Evolutionary conservation across 2,329 filamentous ascomycete species (phyloP).

Genomic region (Hypoxylon rubiginosum): DNA sequence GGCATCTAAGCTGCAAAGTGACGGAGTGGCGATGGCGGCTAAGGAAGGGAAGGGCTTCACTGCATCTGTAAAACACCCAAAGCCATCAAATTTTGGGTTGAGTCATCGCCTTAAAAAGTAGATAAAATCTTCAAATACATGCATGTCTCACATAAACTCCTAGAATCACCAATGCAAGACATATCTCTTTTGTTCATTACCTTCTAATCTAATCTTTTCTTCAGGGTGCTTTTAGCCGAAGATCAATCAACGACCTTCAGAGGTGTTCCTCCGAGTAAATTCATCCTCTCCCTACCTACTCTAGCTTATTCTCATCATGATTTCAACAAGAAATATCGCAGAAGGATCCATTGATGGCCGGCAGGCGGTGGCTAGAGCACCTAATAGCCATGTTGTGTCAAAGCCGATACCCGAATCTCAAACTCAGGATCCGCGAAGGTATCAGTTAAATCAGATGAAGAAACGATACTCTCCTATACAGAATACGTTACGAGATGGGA

Average conservation of each 20-base stretch:
- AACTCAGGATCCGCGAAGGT: slow-evolving; percentile 75
- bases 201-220: background rate
- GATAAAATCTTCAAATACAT: slow-evolving; percentile 26
- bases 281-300: background rate
- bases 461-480: slow-evolving; percentile 72
- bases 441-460: slow-evolving; percentile 80
- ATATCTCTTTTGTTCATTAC: background rate
- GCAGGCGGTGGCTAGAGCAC: slow-evolving; percentile 63
- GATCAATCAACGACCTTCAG: slow-evolving; percentile 6
- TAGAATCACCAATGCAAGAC: slow-evolving; percentile 3
- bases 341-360: slow-evolving; percentile 53
- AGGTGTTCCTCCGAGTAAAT: slow-evolving; percentile 6
- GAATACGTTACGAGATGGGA: slow-evolving; percentile 59
- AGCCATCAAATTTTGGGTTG: slow-evolving; percentile 33
- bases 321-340: slow-evolving; percentile 52
- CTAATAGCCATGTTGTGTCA: slow-evolving; percentile 66
- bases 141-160: slow-evolving; percentile 21
- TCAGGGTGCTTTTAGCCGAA: background rate
- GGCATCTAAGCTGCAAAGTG: background rate
- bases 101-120: slow-evolving; percentile 33
- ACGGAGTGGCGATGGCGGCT: slow-evolving; percentile 24
- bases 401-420: slow-evolving; percentile 77
- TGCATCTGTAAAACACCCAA: background rate
- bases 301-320: slow-evolving; percentile 52
- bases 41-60: slow-evolving; percentile 7